phyloP scores from a whole-genome alignment of 345 rosid genomes.

The Syzygium aromaticum region DNA sequence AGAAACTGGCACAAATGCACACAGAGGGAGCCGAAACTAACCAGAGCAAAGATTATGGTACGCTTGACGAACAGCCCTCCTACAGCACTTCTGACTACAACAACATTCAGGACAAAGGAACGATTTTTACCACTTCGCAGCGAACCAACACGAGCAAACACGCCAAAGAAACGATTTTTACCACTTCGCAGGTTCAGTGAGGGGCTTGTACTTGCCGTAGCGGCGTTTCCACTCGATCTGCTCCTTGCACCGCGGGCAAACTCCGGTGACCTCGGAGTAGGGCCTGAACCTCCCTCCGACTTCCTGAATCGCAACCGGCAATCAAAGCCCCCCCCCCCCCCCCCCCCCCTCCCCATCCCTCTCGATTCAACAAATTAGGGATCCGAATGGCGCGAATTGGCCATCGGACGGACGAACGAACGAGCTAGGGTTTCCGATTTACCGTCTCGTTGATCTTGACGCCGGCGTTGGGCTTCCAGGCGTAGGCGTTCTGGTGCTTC shows the following conservation, averaged over 20 bases:
- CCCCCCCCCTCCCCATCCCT: too few relatives aligned
- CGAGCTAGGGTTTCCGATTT: neutral
- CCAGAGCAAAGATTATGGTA: slow-evolving; percentile 88
- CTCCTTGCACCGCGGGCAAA: slow-evolving; percentile 73
- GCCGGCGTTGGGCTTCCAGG: slow-evolving; percentile 94
- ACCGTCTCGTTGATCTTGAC: slow-evolving; percentile 79
- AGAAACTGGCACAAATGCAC: neutral
- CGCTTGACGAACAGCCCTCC: slow-evolving; percentile 93
- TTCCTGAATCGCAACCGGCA: slow-evolving; percentile 20
- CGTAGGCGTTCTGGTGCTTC: slow-evolving; percentile 73
- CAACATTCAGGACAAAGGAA: neutral
- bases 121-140: slow-evolving; percentile 53
- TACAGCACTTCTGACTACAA: slow-evolving; percentile 51
- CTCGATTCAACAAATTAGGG: neutral
- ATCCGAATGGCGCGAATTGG: neutral
- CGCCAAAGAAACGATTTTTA: neutral
- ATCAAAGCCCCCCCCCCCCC: too few relatives aligned
- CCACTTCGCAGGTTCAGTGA: slow-evolving; percentile 87
- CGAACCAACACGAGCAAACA: neutral
- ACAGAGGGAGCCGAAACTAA: slow-evolving; percentile 18
- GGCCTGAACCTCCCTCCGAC: slow-evolving; percentile 74
- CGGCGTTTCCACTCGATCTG: slow-evolving; percentile 97
- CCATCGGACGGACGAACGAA: neutral
- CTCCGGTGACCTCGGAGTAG: slow-evolving; percentile 73
- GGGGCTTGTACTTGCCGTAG: slow-evolving; percentile 81